Evolutionary conservation across 2,329 filamentous ascomycete genomes (phyloP), one percentile per base, ranked within the genome.

Genomic region (Pseudogymnoascus sp.): DNA sequence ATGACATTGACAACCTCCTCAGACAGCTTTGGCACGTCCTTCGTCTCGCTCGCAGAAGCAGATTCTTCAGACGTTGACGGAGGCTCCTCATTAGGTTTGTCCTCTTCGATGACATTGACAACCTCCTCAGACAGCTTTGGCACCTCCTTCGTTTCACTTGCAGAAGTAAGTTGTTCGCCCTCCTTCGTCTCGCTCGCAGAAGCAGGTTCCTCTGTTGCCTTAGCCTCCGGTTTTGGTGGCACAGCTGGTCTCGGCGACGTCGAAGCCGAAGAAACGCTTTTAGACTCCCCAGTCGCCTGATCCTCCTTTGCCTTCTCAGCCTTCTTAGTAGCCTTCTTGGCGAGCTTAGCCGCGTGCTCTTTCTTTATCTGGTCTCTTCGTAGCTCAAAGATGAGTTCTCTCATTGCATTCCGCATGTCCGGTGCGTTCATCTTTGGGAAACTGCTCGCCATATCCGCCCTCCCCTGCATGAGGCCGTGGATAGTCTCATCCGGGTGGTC

Each of bases 401-500:
- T 85, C 44, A 96, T 84, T 4, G 83, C 77, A 35, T 75, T 75
- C 21, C 92, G 85, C 70, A 93, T 82, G 7, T 80, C 72, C 0
- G 82, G 79, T 0, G 84, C 78, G 8, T 76, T 65, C 79, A 82
- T 84, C 0, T 73, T 68, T 7, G 21, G 21, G 35, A 1, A 60
- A 5, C 38, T 38, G 18, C 25, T 40, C 59, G 77, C 73, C 4
- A 70, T 60, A 67, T 89, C 81, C 38, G 12, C 10, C 12, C 25
- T 60, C 42, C 81, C 83, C 25, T 79, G 81, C 4, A 96, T 77
- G 16, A 96, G 77, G 65, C 83, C 86, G 18, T 77, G 76, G 14
- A 90, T 79, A 67, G 95, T 94, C 0, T 72, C 74, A 66, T 90
- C 84, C 0, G 93, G 93, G 64, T 91, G 77, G 61, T 84, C 80